Evolutionary conservation across 139 green algal species (phyloP), one percentile per base, ranked within the genome.

Genomic region (Parachlorella kessleri): DNA sequence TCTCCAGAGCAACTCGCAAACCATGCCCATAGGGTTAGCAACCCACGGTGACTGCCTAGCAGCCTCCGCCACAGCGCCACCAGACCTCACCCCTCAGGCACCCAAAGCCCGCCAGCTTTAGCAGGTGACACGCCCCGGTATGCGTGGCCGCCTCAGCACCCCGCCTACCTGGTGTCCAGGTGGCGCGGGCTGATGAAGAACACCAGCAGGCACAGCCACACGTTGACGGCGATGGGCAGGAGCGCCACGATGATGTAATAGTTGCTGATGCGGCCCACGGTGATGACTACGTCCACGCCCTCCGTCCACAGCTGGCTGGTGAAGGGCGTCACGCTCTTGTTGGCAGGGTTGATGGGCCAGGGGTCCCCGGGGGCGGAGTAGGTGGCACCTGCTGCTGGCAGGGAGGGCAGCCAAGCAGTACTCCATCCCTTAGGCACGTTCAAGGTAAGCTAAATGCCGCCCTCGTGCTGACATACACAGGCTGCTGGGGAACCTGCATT

Each of bases 221-320:
- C 63, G 72, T 77, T 82, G 30, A 86, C 55, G 36, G 37, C 35
- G 18, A 86, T 64, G 2, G 81, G 81, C 38, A 86, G n/a, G 30
- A 86, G 69, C n/a, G 71, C 80, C 33, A 32, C 77, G 35, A 85
- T 73, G 35, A 81, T 18, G 36, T 85, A 85, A 23, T 85, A 85
- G 2, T n/a, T 21, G 3, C 30, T 54, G 40, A 72, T 72, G 30
- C 74, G 39, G 68, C 23, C 6, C 24, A 1, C 7, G 10, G 37
- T 32, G 18, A 54, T 6, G 18, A 54, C 7, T 4, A 30, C n/a
- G 21, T 32, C 14, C 35, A 54, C 30, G 66, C 54, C 33, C 53
- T 36, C 55, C 36, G 68, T 55, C 73, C 73, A 78, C 59, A 78
- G 73, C 18, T 33, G 40, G 38, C 73, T 39, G 2, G 7, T 3